Evolutionary conservation across 148 eudicot species (phyloP).

Genomic region (Chenopodium berlandieri): DNA sequence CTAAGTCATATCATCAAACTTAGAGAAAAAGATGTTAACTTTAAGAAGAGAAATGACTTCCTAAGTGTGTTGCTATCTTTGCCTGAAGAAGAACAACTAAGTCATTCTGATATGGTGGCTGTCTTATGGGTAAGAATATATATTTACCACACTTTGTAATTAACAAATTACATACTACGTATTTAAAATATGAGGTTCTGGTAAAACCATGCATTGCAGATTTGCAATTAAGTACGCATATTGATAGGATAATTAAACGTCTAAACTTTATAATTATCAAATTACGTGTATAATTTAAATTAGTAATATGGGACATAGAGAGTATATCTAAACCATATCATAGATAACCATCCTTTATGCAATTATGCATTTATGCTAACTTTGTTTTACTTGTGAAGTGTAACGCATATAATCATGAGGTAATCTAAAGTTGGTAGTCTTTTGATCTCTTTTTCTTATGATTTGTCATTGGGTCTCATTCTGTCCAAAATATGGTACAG

Average conservation of each 20-base stretch:
- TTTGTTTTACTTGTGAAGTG: slow-evolving; percentile 8
- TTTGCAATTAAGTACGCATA: too few species aligned
- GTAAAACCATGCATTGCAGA: too few species aligned
- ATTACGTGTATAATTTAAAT: too few species aligned
- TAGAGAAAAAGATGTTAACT: slow-evolving; percentile 35
- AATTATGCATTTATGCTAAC: neutral
- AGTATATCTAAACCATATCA: too few species aligned
- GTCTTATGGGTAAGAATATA: slow-evolving; percentile 61
- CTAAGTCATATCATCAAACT: slow-evolving; percentile 44
- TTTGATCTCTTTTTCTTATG: neutral
- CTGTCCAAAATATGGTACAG: slow-evolving; percentile 22
- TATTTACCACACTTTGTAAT: neutral
- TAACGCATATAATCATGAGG: too few species aligned
- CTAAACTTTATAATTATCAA: too few species aligned
- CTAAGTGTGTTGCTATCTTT: slow-evolving; percentile 62
- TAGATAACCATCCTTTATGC: too few species aligned
- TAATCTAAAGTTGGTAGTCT: slow-evolving; percentile 25
- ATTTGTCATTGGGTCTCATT: slow-evolving; percentile 2
- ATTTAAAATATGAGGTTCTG: too few species aligned
- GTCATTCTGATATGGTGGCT: slow-evolving; percentile 57
- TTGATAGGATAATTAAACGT: too few species aligned
- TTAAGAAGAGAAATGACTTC: slow-evolving; percentile 43
- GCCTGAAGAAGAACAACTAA: slow-evolving; percentile 58
- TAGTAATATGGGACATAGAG: too few species aligned
- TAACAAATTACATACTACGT: neutral